Base-by-base conservation (phyloP, 163 green algal genomes). In the Volvox carteri region DNA sequence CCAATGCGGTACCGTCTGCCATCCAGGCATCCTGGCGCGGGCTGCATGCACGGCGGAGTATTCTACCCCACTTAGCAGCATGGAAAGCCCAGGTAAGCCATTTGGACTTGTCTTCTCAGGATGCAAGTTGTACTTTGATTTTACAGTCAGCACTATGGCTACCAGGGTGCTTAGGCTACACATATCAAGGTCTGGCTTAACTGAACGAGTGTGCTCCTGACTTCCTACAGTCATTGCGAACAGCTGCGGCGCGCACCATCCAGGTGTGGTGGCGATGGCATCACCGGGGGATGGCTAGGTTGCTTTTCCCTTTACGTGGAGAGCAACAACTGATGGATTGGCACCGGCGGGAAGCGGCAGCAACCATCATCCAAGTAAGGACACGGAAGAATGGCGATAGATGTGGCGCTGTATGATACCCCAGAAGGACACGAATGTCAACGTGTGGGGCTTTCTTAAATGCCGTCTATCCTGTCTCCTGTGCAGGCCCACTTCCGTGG, bases 181-280 rank as follows among this genome's bases (percentile, higher is more conserved):
- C 12, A 58, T 12, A 58, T 58, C 12, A 58, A 58, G 50, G 16
- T 58, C 12, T 25, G 12, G 50, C 12, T 58, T 30, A 19, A 25
- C 25, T 65, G 50, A 16, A 65, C 6, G 28, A 11, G 54, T 65
- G 5, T 23, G 28, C 5, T 25, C 54, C 8, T 65, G 54, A 30
- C 6, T 65, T 2, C 28, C 28, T 16, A 58, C 50, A 58, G 50
- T 12, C 50, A 58, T 4, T 12, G 6, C 41, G 35, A 23, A 23
- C 25, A 7, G 62, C 44, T 0, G 62, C 65, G 1, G 81, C 81
- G 7, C 30, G n/a, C 1, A 25, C 1, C 33, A 88, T 88, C 65
- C 60, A 78, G 30, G 81, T 67, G 18, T 80, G 48, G 35, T 88
- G 81, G 81, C 81, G 81, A 21, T 44, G 81, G 5, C 67, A 88